Conservation (phyloP, 1,284 basidiomycete species). For the Puccinia hordei region DNA sequence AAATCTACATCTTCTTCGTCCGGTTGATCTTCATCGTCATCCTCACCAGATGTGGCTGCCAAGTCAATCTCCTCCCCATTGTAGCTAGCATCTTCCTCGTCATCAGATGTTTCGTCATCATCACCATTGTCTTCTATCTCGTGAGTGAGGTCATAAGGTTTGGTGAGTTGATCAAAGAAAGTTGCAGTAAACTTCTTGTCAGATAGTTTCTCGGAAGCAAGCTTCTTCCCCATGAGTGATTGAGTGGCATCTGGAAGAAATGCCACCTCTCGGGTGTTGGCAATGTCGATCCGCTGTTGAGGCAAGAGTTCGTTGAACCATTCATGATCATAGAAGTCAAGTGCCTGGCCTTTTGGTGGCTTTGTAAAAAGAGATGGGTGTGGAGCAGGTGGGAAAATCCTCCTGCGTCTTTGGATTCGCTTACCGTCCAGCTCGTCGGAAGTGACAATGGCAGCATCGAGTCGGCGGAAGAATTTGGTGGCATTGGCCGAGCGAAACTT, state of each 20-base stretch:
- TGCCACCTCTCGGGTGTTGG: neutral
- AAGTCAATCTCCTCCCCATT: neutral
- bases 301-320: constrained; percentile 33
- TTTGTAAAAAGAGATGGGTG: neutral
- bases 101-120: neutral
- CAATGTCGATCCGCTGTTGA: constrained; percentile 3
- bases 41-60: no score
- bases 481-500: no score
- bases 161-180: neutral
- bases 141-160: constrained; percentile 16
- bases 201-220: neutral
- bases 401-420: constrained; percentile 5
- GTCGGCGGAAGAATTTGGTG: no score
- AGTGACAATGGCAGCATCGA: neutral
- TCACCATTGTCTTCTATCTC: neutral
- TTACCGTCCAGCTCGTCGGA: neutral
- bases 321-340: constrained; percentile 17
- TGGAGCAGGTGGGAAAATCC: neutral
- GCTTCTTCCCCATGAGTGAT: neutral
- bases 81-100: neutral
- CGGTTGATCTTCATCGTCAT: neutral
- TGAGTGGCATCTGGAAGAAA: constrained; percentile 22
- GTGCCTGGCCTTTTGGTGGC: neutral
- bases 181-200: neutral
- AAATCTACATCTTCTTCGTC: neutral